These are phyloP conservation scores for Phlebiopsis flavidoalba DNA, from an alignment of 768 basidiomycete species.

Conservation along the genomic window DNA sequence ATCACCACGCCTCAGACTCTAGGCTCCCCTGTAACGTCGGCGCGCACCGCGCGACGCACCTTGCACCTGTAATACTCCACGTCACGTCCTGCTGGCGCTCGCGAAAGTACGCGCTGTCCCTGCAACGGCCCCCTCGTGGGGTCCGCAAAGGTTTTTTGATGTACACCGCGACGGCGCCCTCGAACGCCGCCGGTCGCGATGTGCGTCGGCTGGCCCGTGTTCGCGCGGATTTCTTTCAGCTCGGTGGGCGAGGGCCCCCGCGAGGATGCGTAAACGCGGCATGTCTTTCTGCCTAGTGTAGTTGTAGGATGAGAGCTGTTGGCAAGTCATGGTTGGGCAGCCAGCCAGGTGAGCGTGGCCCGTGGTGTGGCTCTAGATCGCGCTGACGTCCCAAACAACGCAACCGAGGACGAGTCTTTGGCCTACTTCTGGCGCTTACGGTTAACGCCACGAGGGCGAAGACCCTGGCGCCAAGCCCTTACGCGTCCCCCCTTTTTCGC, in stretches of 20 bases:
- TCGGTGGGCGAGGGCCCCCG: constrained; percentile 52
- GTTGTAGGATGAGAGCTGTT: not conserved
- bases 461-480: too few species aligned
- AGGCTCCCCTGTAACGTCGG: not conserved
- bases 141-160: constrained; percentile 71
- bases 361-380: too few species aligned
- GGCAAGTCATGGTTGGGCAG: not conserved
- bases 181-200: constrained; percentile 64
- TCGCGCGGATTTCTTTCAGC: constrained; percentile 62
- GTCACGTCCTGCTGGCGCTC: constrained; percentile 70
- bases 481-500: too few species aligned
- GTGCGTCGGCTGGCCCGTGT: constrained; percentile 44
- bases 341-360: too few species aligned
- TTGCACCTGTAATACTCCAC: constrained; percentile 87
- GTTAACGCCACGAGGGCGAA: not conserved
- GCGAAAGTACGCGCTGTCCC: constrained; percentile 66
- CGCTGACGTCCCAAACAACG: not conserved
- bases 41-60: constrained; percentile 44
- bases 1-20: not conserved
- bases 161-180: constrained; percentile 66
- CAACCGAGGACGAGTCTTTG: not conserved
- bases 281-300: not conserved
- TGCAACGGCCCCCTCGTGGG: constrained; percentile 39
- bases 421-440: not conserved
- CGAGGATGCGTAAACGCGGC: constrained; percentile 61